These are phyloP conservation scores for Acaromyces ingoldii DNA, from an alignment of 1,284 basidiomycete species.

Conservation along the genomic window DNA sequence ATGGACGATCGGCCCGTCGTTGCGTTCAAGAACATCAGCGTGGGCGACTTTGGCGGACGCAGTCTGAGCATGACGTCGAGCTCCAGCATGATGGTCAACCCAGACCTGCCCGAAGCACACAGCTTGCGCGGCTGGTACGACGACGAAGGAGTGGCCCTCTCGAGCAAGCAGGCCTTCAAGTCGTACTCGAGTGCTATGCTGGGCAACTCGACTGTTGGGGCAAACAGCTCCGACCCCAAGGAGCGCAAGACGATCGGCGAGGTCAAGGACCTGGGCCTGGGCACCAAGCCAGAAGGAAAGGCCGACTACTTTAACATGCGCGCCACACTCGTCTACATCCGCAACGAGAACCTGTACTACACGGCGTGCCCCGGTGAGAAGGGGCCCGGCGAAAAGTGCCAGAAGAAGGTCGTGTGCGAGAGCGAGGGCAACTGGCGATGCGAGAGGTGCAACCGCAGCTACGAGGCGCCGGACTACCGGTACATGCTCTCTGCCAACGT, in stretches of 20 bases:
- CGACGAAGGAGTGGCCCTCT: conserved; percentile 31
- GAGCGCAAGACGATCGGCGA: conserved; percentile 66
- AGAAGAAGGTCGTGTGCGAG: conserved; percentile 80
- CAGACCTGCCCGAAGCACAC: conserved; percentile 82
- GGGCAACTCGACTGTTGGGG: conserved; percentile 24
- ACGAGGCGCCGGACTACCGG: conserved; percentile 75
- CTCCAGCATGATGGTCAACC: conserved; percentile 60
- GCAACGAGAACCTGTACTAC: conserved; percentile 77
- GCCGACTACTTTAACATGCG: conserved; percentile 73
- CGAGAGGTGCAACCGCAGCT: conserved; percentile 79
- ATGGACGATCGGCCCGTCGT: conserved; percentile 46
- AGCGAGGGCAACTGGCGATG: conserved; percentile 71
- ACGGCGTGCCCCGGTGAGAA: conserved; percentile 76
- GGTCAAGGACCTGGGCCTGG: conserved; percentile 73
- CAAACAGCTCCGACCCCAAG: conserved; percentile 19
- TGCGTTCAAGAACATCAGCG: conserved; percentile 91
- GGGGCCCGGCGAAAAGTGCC: conserved; percentile 72
- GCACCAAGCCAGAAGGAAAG: conserved; percentile 65
- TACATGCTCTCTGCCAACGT: conserved; percentile 86
- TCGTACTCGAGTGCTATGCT: conserved; percentile 54
- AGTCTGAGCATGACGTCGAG: conserved; percentile 68
- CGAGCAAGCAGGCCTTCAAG: conserved; percentile 19
- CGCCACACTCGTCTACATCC: conserved; percentile 86
- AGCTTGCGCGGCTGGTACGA: conserved; percentile 79
- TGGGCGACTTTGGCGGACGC: conserved; percentile 84